Evolutionary conservation across 805 yeast species (phyloP).

Genomic region (Alloascoidea africana): DNA sequence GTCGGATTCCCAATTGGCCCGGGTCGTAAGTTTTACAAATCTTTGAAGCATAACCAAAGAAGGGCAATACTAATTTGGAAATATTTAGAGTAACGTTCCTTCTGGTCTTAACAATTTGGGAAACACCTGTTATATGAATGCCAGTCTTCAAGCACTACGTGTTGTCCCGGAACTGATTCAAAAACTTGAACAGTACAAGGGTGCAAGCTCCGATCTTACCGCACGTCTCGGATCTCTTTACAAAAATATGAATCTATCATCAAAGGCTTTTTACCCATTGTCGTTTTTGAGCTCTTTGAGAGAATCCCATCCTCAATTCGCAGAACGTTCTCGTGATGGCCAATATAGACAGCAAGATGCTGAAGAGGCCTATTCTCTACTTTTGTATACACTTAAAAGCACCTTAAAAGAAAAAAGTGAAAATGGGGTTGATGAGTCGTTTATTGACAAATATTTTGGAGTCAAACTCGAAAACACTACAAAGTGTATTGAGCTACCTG

Average conservation of each 20-base stretch:
- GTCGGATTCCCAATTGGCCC: constrained; percentile 24
- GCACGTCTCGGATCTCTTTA: constrained; percentile 16
- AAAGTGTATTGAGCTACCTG: constrained; percentile 43
- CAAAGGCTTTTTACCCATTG: constrained; percentile 47
- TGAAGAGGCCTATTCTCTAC: constrained; percentile 84
- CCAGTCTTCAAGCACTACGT: constrained; percentile 44
- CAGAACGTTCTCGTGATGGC: constrained; percentile 54
- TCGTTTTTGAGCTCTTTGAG: constrained; percentile 53
- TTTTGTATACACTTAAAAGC: constrained; percentile 35
- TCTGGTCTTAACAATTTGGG: constrained; percentile 58
- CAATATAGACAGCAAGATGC: constrained; percentile 93
- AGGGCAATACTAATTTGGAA: too few species aligned
- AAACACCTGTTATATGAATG: constrained; percentile 65
- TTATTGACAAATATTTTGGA: constrained; percentile 42
- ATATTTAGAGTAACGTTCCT: constrained; percentile 20
- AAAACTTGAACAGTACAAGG: constrained; percentile 25
- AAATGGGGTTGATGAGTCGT: constrained; percentile 22
- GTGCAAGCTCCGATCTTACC: constrained; percentile 18
- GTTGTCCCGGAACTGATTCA: constrained; percentile 32
- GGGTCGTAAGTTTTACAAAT: constrained; percentile 14
- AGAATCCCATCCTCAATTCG: constrained; percentile 72
- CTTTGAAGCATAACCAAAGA: background rate
- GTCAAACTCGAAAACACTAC: constrained; percentile 49
- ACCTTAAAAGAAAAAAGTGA: constrained; percentile 20
- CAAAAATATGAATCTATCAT: constrained; percentile 14